Evolutionary conservation across 1,139 yeast genomes (phyloP), one percentile per base, ranked within the genome.

Genomic region (Saccharomycopsis hybrid): DNA sequence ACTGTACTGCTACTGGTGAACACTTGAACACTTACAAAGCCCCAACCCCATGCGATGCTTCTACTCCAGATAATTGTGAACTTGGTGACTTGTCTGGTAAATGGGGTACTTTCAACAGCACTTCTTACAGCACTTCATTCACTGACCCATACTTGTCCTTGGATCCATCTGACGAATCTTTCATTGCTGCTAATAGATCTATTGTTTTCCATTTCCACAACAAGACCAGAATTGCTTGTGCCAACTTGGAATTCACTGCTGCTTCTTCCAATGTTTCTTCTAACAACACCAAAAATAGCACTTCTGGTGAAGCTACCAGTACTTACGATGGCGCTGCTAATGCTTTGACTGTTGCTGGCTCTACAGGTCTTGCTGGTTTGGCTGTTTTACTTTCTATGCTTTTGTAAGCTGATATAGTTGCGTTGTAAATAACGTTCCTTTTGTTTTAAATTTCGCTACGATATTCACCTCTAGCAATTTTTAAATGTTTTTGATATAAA

Each of bases 61-160:
- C 68, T 56, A 62, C 63, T 44, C 64, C 65, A 50, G 72, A 72
- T 57, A 65, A 72, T 9, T 78, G 83, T 58, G 77, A 77, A 60
- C 74, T 79, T 29, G 84, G 85, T 41, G 84, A 79, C 59, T 72
- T 79, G 54, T 73, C 80, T 25, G 84, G 84, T 31, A 79, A 79
- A 59, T 83, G 78, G 62, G 84, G 84, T 13, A 71, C 67, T 65
- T 73, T 78, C 57, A 70, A 77, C 59, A 68, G 79, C 28, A 77
- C 82, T n/a, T 76, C 82, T 60, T 77, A 73, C 61, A 78, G 76
- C 61, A 65, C 72, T 28, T 65, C 67, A 49, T 79, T 76, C 61
- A 61, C 65, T 50, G 85, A 79, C 57, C 77, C 76, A 1, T 79
- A 68, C 59, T 64, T 78, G 50, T 76, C 82, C 0, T 70, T 78